Evolutionary conservation across 257 asterid species (phyloP), one percentile per base, ranked within the genome.

Genomic region (Ophiorrhiza pumila): DNA sequence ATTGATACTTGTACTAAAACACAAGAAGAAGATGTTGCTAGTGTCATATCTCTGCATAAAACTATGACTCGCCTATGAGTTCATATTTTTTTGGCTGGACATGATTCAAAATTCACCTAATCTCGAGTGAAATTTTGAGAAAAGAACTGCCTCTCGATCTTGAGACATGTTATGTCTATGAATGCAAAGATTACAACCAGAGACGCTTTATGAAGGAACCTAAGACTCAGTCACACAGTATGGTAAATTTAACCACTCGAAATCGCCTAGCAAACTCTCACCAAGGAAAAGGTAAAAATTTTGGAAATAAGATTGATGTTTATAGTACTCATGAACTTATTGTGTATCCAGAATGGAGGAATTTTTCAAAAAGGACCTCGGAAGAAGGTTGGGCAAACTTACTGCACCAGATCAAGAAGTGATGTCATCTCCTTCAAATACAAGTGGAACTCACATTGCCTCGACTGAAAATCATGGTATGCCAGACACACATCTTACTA

Each of bases 341-440:
- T n/a, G n/a, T n/a, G n/a, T n/a, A n/a, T n/a, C 72, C 55, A 0
- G 56, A 71, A 0, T 71, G 73, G 80, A 71, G 73, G 76, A 68
- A 77, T 15, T 77, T 63, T 23, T 3, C 80, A 22, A 71, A 71
- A 20, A 71, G 65, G 15, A n/a, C 76, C 76, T 13, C 37, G 62
- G 13, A 77, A 77, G 25, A 65, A 71, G 29, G 37, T 57, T 12
- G 62, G 73, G 3, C 45, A 72, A 45, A 59, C 66, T 15, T 22
- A 29, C 55, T 1, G 5, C 53, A n/a, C 9, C 2, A 7, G 3
- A 23, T 41, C 32, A 65, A 0, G 56, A 39, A 22, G 29, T 22
- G 70, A 2, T 10, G 3, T 6, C 4, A 20, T 41, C 55, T 22
- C 11, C 32, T 8, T 27, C 12, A 20, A n/a, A n/a, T n/a, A n/a